Evolutionary conservation across 805 yeast species (phyloP).

Genomic region (Saccharomyces paradoxus): DNA sequence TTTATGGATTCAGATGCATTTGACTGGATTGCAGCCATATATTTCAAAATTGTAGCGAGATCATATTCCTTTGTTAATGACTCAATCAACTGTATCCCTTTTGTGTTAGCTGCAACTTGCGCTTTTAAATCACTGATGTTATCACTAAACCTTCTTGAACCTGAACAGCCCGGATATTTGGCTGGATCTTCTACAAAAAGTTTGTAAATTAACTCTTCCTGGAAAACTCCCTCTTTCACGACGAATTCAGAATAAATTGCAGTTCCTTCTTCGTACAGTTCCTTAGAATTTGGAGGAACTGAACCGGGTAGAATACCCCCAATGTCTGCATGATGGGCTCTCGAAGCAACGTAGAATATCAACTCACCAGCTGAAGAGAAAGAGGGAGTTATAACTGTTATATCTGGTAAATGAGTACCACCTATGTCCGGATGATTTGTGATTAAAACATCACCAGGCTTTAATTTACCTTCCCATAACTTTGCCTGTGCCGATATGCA

Average conservation of each 20-base stretch:
- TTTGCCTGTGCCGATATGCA: conserved; percentile 61
- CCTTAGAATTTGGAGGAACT: conserved; percentile 87
- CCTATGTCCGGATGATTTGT: conserved; percentile 79
- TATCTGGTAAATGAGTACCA: conserved; percentile 86
- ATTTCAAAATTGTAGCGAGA: conserved; percentile 49
- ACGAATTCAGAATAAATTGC: conserved; percentile 70
- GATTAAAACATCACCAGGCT: conserved; percentile 67
- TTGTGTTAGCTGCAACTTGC: conserved; percentile 81
- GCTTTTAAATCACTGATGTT: conserved; percentile 79
- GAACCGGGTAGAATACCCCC: conserved; percentile 91
- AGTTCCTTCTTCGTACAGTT: conserved; percentile 86
- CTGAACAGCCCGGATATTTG: conserved; percentile 76
- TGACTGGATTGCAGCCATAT: conserved; percentile 75
- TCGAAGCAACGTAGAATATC: conserved; percentile 81
- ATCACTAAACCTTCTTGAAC: conserved; percentile 76
- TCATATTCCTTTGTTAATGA: conserved; percentile 57
- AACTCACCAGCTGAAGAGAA: conserved; percentile 49
- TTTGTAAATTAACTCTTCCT: conserved; percentile 58
- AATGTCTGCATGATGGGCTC: conserved; percentile 96
- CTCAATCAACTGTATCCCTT: conserved; percentile 63
- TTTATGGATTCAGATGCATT: conserved; percentile 73
- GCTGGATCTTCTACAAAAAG: conserved; percentile 69
- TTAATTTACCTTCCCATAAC: conserved; percentile 54
- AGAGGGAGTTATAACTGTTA: conserved; percentile 88
- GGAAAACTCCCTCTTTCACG: conserved; percentile 64